Evolutionary conservation across 1,139 yeast species (phyloP).

Genomic region (Candida sanyaensis): DNA sequence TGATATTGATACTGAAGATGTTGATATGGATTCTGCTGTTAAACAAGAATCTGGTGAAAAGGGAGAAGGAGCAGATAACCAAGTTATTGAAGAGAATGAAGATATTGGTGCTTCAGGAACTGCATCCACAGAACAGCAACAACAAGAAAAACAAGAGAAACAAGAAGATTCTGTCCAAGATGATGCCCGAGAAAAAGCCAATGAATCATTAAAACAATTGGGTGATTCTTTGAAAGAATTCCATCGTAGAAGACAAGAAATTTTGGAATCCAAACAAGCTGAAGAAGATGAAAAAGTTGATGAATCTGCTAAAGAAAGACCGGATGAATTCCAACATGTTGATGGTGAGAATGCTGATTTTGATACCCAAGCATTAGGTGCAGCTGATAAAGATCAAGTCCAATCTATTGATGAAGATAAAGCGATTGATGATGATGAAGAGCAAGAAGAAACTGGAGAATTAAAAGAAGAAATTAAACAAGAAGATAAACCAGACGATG

Average conservation of each 20-base stretch:
- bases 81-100: conserved; percentile 64
- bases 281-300: conserved; percentile 38
- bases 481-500: conserved; percentile 24
- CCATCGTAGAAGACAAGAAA: conserved; percentile 88
- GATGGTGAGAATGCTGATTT: conserved; percentile 76
- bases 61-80: conserved; percentile 78
- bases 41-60: conserved; percentile 71
- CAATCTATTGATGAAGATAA: conserved; percentile 78
- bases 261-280: conserved; percentile 60
- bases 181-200: conserved; percentile 69
- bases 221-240: conserved; percentile 92
- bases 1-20: conserved; percentile 53
- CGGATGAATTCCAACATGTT: conserved; percentile 90
- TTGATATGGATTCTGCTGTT: conserved; percentile 66
- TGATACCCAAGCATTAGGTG: conserved; percentile 91
- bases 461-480: conserved; percentile 24
- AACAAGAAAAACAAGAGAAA: conserved; percentile 29
- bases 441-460: conserved; percentile 17
- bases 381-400: conserved; percentile 79
- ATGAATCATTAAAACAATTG: conserved; percentile 78
- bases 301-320: conserved; percentile 57
- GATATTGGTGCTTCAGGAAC: conserved; percentile 71
- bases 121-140: conserved; percentile 46
- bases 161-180: conserved; percentile 46
- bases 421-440: conserved; percentile 72